These are phyloP conservation scores for Dichotomocladium elegans DNA, from an alignment of 371 early-diverging fungal species.

Conservation along the genomic window DNA sequence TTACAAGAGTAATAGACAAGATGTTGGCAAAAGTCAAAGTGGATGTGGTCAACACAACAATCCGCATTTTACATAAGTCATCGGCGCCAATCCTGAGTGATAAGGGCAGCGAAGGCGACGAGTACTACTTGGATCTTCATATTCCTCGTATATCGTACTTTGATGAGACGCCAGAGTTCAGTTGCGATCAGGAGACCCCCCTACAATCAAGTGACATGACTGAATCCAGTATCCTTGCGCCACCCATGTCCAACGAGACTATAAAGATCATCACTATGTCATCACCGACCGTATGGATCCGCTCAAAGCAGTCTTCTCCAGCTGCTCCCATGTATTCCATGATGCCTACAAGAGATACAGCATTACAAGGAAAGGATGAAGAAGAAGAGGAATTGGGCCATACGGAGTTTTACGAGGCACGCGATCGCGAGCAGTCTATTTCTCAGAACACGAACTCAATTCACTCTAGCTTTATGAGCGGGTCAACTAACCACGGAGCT, in stretches of 20 bases:
- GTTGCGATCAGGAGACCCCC: neutral
- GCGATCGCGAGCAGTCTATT: conserved; percentile 11
- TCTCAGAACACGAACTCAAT: conserved; percentile 9
- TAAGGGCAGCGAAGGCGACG: conserved; percentile 5
- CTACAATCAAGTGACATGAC: neutral
- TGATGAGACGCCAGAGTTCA: conserved; percentile 61
- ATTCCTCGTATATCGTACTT: conserved; percentile 54
- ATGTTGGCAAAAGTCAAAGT: conserved; percentile 63
- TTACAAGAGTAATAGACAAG: conserved; percentile 67
- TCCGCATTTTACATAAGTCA: conserved; percentile 56
- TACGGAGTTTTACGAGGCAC: conserved; percentile 33
- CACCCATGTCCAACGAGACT: conserved; percentile 29
- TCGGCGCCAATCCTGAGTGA: conserved; percentile 5
- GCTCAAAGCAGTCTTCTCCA: conserved; percentile 9
- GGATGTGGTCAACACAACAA: conserved; percentile 45
- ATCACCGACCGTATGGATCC: conserved; percentile 37
- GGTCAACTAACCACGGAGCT: conserved; percentile 20
- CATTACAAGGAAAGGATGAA: neutral
- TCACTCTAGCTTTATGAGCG: conserved; percentile 24
- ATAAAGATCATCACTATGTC: conserved; percentile 38
- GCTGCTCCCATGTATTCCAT: conserved; percentile 12
- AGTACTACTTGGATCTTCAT: conserved; percentile 55
- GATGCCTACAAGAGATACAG: conserved; percentile 20
- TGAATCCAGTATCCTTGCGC: conserved; percentile 42
- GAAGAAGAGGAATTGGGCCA: conserved; percentile 13